These are phyloP conservation scores for Chrysoporthe cubensis DNA, from an alignment of 2,329 filamentous ascomycete genomes.

Conservation along the genomic window DNA sequence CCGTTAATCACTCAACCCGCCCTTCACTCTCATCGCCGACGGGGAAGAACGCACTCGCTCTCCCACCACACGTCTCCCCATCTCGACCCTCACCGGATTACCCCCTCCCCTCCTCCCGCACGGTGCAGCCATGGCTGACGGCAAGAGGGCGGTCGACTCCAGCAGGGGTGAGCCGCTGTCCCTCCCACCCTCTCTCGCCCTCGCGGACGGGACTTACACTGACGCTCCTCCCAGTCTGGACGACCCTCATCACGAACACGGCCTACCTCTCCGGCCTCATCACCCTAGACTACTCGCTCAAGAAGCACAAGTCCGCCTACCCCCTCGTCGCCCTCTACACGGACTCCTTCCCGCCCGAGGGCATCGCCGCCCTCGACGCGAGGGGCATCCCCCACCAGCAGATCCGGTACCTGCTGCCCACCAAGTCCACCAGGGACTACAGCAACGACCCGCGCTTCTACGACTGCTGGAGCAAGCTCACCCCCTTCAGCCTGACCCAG, in stretches of 20 bases:
- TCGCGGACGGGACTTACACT: too few relatives aligned
- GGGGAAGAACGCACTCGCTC: not conserved
- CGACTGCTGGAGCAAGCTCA: conserved; percentile 88
- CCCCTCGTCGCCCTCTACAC: conserved; percentile 85
- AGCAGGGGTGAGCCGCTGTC: conserved; percentile 53
- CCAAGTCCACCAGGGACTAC: conserved; percentile 65
- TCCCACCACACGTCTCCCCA: conserved; percentile 8
- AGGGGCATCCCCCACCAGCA: conserved; percentile 71
- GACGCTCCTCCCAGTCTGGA: conserved; percentile 68
- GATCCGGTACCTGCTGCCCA: conserved; percentile 74
- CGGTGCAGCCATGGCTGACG: conserved; percentile 37
- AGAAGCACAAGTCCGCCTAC: conserved; percentile 66
- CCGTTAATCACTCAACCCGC: not conserved
- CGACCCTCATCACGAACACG: conserved; percentile 83
- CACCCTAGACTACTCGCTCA: conserved; percentile 78
- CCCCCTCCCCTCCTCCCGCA: not conserved
- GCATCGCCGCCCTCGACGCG: conserved; percentile 68
- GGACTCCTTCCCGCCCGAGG: conserved; percentile 70
- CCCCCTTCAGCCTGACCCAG: conserved; percentile 74
- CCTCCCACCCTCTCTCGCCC: not conserved
- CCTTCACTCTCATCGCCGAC: not conserved
- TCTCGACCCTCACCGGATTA: not conserved
- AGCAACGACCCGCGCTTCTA: conserved; percentile 81
- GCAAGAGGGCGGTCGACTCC: conserved; percentile 38
- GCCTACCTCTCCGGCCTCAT: conserved; percentile 81